Evolutionary conservation across 1,284 basidiomycete species (phyloP), one percentile per base, ranked within the genome.

Genomic region (Hymenochaete sp.): DNA sequence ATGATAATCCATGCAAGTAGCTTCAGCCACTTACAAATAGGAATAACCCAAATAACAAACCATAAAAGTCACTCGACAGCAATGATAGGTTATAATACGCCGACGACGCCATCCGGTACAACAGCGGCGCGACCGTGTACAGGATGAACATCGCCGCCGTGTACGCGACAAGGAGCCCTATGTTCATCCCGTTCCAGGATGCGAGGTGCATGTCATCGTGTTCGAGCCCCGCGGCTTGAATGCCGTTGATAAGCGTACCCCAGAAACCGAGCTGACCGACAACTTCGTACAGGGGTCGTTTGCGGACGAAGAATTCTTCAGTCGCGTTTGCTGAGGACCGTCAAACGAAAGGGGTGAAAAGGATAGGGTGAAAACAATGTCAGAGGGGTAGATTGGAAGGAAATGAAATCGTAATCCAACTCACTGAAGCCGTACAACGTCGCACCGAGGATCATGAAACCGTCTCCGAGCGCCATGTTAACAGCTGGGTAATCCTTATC

Each of bases 241-340:
- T 73, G 8, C 80, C 82, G 57, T 82, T 86, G 61, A 91, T 79
- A 47, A 91, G 61, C 51, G 76, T 75, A 24, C 85, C 88, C 72
- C 76, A 91, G 73, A 92, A 77, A 2, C 89, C 89, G 33, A 92
- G 62, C 60, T 87, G 84, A 4, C 87, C 87, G 16, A 91, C 78
- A 45, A 90, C 85, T 62, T 91, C 88, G 57, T 90, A 92, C 26
- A 92, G 65, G 5, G 88, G 89, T 8, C 78, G 70, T 51, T 67
- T 75, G 48, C 89, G 73, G 14, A 92, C 89, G 52, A 92, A 78
- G 60, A 83, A 85, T 58, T 92, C 87, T 59, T 91, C 88, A 0
- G 86, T 85, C 22, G 87, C 84, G 55, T 91, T 91, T 10, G 84
- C 84, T 87, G 48, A 5, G 45, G 19, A 43, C 24, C 11, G 10